Percentiles rank a stretch among this genome's conserved stretches.
Conservation (phyloP, 768 basidiomycete species). For the Boletus huronensis region DNA sequence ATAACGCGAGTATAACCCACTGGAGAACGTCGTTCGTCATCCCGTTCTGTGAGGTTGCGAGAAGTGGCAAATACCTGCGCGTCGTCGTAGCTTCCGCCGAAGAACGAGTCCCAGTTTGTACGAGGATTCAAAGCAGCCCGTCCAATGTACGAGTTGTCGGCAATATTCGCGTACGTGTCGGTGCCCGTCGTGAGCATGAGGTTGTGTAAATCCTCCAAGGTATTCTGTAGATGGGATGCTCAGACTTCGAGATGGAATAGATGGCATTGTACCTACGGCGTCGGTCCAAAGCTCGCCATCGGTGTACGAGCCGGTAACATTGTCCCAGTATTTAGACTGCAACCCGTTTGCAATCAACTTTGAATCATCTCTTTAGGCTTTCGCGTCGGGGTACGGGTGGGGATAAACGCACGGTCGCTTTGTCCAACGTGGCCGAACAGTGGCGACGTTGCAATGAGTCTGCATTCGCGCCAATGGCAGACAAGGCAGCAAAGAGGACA, state of each 20-base stretch:
- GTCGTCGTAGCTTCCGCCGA: conserved; percentile 52
- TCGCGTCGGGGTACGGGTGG: background rate
- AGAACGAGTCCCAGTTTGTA: conserved; percentile 42
- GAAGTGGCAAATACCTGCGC: conserved; percentile 37
- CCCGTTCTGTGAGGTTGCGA: background rate
- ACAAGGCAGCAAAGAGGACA: background rate
- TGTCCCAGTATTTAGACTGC: conserved; percentile 40
- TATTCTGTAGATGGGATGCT: conserved; percentile 38
- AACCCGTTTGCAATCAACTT: conserved; percentile 27
- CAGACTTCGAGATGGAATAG: background rate
- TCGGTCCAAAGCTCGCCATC: conserved; percentile 55
- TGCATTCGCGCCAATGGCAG: background rate
- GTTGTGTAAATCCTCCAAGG: conserved; percentile 55
- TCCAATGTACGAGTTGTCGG: conserved; percentile 46
- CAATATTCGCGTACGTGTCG: conserved; percentile 37
- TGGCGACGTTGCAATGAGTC: background rate
- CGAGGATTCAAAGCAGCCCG: conserved; percentile 36
- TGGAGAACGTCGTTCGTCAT: conserved; percentile 15
- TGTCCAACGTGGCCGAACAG: conserved; percentile 5
- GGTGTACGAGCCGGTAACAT: conserved; percentile 40
- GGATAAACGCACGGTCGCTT: conserved; percentile 12
- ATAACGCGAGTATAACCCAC: conserved; percentile 56
- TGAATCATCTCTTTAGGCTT: background rate
- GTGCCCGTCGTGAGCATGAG: conserved; percentile 50
- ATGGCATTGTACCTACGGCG: conserved; percentile 35